These are phyloP conservation scores for Cyberlindnera mississippiensis DNA, from an alignment of 805 yeast species.

Conservation along the genomic window DNA sequence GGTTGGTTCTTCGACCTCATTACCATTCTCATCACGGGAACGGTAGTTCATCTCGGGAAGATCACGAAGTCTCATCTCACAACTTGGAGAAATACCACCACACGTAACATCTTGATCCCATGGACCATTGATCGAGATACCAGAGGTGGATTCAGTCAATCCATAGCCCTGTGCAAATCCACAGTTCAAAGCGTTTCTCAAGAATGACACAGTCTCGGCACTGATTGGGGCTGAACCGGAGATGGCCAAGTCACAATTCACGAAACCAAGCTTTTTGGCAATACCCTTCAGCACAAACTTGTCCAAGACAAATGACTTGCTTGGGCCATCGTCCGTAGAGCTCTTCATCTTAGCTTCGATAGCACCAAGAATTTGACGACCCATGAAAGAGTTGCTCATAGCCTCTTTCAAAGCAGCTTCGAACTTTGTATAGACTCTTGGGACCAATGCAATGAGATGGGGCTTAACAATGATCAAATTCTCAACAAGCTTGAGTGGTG, in stretches of 20 bases:
- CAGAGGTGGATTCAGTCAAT: constrained; percentile 62
- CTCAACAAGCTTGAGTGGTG: constrained; percentile 41
- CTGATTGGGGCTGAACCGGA: constrained; percentile 63
- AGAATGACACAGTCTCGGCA: constrained; percentile 47
- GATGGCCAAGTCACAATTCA: constrained; percentile 30
- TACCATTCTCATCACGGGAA: constrained; percentile 27
- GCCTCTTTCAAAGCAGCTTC: constrained; percentile 42
- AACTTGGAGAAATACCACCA: constrained; percentile 47
- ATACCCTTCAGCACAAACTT: constrained; percentile 33
- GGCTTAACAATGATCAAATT: constrained; percentile 47
- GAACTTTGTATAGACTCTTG: constrained; percentile 51
- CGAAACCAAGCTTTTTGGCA: constrained; percentile 37
- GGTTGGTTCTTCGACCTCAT: constrained; percentile 23
- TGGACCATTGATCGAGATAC: constrained; percentile 37
- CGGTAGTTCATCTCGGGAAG: constrained; percentile 46
- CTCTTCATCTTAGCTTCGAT: constrained; percentile 17
- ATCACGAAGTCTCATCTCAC: constrained; percentile 52
- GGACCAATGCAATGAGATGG: constrained; percentile 46
- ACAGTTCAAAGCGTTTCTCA: constrained; percentile 46
- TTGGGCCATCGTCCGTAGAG: constrained; percentile 7
- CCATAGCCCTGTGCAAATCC: constrained; percentile 54
- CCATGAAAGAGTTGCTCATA: constrained; percentile 11
- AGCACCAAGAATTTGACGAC: constrained; percentile 12
- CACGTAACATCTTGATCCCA: constrained; percentile 36
- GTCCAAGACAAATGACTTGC: constrained; percentile 12